These are phyloP conservation scores for Xylaria multiplex DNA, from an alignment of 2,329 filamentous ascomycete genomes.

Conservation along the genomic window DNA sequence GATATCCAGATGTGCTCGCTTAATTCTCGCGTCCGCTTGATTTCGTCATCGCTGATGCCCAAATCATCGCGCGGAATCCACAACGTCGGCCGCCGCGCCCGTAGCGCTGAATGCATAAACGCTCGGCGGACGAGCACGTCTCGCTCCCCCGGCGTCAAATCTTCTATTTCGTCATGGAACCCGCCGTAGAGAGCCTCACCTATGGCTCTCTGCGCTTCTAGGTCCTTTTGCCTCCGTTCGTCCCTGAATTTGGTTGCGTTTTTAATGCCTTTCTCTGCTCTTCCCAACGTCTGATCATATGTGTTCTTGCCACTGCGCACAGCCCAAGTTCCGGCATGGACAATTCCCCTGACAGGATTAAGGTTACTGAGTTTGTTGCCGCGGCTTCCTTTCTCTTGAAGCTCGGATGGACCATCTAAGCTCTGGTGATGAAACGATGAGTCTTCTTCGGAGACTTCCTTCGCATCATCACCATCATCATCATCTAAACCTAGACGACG, in stretches of 20 bases:
- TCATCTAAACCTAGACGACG: conserved; percentile 71
- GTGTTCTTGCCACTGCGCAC: conserved; percentile 61
- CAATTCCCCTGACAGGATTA: conserved; percentile 58
- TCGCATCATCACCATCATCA: conserved; percentile 61
- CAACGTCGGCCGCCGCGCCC: conserved; percentile 84
- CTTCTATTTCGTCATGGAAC: conserved; percentile 92
- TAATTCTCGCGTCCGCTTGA: conserved; percentile 78
- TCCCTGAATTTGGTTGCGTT: conserved; percentile 60
- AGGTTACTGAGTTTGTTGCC: conserved; percentile 47
- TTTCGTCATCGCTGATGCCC: conserved; percentile 91
- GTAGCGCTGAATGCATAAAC: conserved; percentile 89
- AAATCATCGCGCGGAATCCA: conserved; percentile 95
- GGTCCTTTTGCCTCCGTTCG: conserved; percentile 65
- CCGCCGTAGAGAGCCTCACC: conserved; percentile 86
- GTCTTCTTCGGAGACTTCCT: conserved; percentile 52
- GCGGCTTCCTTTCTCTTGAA: conserved; percentile 42
- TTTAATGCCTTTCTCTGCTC: conserved; percentile 53
- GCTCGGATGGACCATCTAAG: conserved; percentile 52
- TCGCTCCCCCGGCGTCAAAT: conserved; percentile 88
- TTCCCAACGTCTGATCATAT: conserved; percentile 57
- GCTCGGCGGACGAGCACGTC: conserved; percentile 86
- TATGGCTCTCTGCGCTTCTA: conserved; percentile 78
- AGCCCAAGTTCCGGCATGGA: conserved; percentile 60
- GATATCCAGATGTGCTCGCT: conserved; percentile 90
- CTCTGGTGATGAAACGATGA: conserved; percentile 54